Conservation (phyloP, 2,329 filamentous ascomycete genomes). For the Colletotrichum sp. region DNA sequence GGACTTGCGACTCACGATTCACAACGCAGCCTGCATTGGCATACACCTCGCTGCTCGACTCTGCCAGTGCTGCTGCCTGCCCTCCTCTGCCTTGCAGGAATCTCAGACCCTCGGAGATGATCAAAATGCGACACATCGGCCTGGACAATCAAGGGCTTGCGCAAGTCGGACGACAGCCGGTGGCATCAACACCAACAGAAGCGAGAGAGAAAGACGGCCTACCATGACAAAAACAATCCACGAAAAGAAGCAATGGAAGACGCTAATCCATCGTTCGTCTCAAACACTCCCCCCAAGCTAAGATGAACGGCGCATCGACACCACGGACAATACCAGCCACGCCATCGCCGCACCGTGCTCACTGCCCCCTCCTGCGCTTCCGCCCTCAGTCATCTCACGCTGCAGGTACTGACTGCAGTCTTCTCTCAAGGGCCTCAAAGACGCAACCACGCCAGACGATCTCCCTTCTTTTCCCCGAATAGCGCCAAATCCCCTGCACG, state of each 20-base stretch:
- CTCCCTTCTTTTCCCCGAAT: not conserved
- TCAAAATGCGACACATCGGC: not conserved
- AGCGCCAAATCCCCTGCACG: not conserved
- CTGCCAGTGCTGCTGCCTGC: not conserved
- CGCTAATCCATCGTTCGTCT: conserved; percentile 7
- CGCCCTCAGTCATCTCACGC: not conserved
- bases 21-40: not conserved
- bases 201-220: not conserved
- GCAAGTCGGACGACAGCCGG: too few relatives aligned
- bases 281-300: not conserved
- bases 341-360: conserved; percentile 7
- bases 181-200: not conserved
- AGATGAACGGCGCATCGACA: not conserved
- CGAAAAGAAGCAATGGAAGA: conserved; percentile 16
- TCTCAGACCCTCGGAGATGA: not conserved
- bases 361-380: not conserved
- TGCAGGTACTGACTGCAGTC: not conserved
- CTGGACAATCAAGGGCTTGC: not conserved
- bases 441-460: not conserved
- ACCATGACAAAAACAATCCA: not conserved
- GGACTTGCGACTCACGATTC: not conserved
- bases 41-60: not conserved
- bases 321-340: conserved; percentile 1
- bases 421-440: not conserved
- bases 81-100: not conserved